Percentiles rank a stretch among this genome's conserved stretches.
Conservation (phyloP, 305 asterid genomes). For the Fraxinus ornus region DNA sequence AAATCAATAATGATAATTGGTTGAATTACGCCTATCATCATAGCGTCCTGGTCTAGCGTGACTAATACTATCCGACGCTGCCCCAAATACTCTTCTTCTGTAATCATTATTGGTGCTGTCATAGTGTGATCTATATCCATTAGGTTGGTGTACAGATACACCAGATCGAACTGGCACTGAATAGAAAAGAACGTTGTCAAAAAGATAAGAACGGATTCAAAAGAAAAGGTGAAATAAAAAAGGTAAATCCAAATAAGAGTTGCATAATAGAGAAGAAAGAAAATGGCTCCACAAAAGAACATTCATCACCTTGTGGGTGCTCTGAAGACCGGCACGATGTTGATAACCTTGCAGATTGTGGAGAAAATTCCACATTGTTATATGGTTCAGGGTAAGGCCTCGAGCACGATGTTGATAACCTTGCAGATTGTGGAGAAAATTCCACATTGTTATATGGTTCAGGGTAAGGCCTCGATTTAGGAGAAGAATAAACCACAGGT, state of each 20-base stretch:
- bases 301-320: conserved; percentile 58
- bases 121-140: conserved; percentile 62
- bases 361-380: too few relatives aligned
- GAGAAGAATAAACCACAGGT: conserved; percentile 37
- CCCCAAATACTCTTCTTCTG: conserved; percentile 64
- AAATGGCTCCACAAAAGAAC: conserved; percentile 25
- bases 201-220: conserved; percentile 18
- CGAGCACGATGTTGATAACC: conserved; percentile 34
- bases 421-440: too few relatives aligned
- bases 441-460: too few relatives aligned
- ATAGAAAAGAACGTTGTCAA: conserved; percentile 38
- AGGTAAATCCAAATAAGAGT: neutral
- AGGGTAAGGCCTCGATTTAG: conserved; percentile 46
- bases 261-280: conserved; percentile 12
- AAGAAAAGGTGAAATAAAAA: conserved; percentile 3
- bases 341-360: too few relatives aligned
- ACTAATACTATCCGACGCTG: conserved; percentile 52
- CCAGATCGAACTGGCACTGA: conserved; percentile 57
- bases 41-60: conserved; percentile 52
- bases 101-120: conserved; percentile 53
- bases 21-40: conserved; percentile 47
- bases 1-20: conserved; percentile 37
- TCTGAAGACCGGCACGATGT: conserved; percentile 52
- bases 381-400: conserved; percentile 32
- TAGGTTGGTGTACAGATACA: conserved; percentile 55